Evolutionary conservation across 805 yeast species (phyloP).

Genomic region (Kuraishia cidri): DNA sequence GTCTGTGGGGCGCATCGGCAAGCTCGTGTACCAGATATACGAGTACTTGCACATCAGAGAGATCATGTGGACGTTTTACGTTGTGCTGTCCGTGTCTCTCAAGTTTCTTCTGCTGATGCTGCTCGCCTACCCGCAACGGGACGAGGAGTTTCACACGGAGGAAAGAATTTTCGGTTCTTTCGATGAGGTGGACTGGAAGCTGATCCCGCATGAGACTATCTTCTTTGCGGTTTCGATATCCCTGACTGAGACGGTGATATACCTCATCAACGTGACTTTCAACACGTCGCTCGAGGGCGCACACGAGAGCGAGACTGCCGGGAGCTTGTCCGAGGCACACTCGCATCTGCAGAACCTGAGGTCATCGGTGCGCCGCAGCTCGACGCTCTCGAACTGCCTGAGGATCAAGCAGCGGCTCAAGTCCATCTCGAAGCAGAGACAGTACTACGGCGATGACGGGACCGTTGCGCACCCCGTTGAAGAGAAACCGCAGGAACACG

Average conservation of each 20-base stretch:
- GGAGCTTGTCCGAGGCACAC: neutral
- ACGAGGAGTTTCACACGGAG: neutral
- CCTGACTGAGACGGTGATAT: neutral
- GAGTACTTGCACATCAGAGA: neutral
- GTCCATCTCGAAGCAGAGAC: neutral
- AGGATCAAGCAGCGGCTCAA: conserved; percentile 1
- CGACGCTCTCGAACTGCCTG: conserved; percentile 2
- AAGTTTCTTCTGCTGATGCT: conserved; percentile 1
- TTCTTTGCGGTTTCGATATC: neutral
- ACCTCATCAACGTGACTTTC: neutral
- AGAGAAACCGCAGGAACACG: too few species aligned
- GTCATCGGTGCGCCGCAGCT: neutral
- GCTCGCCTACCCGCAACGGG: conserved; percentile 2
- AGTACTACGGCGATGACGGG: neutral
- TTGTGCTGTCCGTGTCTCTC: neutral
- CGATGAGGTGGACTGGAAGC: neutral
- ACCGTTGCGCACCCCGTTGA: neutral
- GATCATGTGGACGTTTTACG: neutral
- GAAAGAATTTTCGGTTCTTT: neutral
- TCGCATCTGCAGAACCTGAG: neutral
- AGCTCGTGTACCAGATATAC: neutral
- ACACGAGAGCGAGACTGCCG: neutral
- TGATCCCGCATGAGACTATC: neutral
- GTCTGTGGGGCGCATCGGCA: neutral
- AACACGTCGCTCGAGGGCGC: neutral